A percentile compares a stretch with the other conserved stretches of the same genome.
phyloP scores from a whole-genome alignment of 1,284 basidiomycete genomes.

The Tilletia setariae region DNA sequence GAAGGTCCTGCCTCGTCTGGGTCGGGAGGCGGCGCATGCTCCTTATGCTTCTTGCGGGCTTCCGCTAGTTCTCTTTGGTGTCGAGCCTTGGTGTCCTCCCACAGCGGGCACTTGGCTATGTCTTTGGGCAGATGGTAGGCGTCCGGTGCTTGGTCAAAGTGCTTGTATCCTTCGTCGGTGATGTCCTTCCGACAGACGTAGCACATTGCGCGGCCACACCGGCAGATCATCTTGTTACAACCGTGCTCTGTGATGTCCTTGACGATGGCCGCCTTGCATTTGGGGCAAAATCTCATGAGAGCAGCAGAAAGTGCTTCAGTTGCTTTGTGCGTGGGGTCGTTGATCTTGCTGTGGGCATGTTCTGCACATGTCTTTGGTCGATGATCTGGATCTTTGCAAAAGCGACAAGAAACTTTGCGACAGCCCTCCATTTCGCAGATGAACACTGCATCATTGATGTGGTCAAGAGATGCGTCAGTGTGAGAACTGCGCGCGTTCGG shows the following conservation, averaged over 20 bases:
- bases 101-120: conserved; percentile 21
- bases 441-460: no score
- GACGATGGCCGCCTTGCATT: not conserved
- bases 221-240: conserved; percentile 1
- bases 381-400: conserved; percentile 42
- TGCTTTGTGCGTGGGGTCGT: conserved; percentile 31
- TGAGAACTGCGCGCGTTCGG: no score
- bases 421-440: conserved; percentile 36
- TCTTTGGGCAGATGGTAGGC: not conserved
- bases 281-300: conserved; percentile 23
- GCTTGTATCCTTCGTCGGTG: conserved; percentile 25
- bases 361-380: conserved; percentile 41
- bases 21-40: not conserved
- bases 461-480: no score
- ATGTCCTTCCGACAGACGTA: conserved; percentile 16
- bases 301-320: conserved; percentile 30
- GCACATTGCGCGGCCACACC: not conserved
- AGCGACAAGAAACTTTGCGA: conserved; percentile 16
- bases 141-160: conserved; percentile 28
- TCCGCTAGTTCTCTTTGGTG: conserved; percentile 22
- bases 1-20: not conserved
- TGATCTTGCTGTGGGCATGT: conserved; percentile 29
- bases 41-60: not conserved
- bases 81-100: conserved; percentile 25
- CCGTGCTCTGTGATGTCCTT: conserved; percentile 3